Evolutionary conservation across 768 basidiomycete species (phyloP), one percentile per base, ranked within the genome.

Genomic region (Lepiota subincarnata): DNA sequence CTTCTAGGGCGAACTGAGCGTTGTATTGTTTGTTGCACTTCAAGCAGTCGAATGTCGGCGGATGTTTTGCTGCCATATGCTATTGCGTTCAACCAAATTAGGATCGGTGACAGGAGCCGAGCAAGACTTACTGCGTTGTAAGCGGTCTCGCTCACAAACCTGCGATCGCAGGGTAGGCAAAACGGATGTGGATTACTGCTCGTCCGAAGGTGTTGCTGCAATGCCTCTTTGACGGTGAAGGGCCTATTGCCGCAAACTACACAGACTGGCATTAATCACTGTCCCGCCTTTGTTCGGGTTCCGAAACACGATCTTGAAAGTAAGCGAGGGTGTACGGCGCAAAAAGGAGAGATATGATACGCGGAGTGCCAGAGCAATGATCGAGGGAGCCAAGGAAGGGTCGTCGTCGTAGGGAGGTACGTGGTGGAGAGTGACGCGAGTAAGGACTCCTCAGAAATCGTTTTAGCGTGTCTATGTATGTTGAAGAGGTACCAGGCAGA

Each of bases 11-110:
- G 45, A 69, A 67, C 13, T 65, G 67, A 14, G 67, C 69, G 34
- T 64, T 59, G 52, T 66, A 77, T 4, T 57, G 62, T 39, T 69
- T 55, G 34, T 63, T 63, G 59, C 74, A 75, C 13, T 56, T 52
- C 5, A 57, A 50, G 55, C 74, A 76, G 57, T 72, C 72, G 56
- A 66, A 75, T 7, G 73, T 73, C n/a, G 71, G 71, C 26, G 73
- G 73, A 42, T 75, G 73, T 58, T 72, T 75, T 12, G 69, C 69
- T 2, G 66, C 64, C 69, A 71, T 72, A 54, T 75, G 73, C 73
- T 73, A 22, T 16, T 16, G 57, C 45, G 18, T 20, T n/a, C 8
- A 38, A 38, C 37, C 26, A 42, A 53, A 35, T 16, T 34, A 20
- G 47, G 56, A 37, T 35, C n/a, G 26, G 24, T 18, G 50, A 12